Base-by-base conservation (phyloP, 768 basidiomycete genomes). In the Mycena leptocephala region DNA sequence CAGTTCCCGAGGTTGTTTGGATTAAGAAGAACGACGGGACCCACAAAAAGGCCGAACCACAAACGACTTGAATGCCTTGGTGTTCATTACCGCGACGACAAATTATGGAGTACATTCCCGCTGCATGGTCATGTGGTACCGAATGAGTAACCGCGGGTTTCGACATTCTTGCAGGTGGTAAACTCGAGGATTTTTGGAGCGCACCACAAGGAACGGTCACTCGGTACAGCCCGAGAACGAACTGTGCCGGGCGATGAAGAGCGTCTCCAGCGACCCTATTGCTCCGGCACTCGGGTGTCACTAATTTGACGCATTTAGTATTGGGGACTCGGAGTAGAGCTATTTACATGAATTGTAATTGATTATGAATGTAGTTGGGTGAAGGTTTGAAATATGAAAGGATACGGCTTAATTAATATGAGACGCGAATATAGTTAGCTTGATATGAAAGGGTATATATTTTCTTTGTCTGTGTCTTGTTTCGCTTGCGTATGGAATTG, bases 61-160 rank as follows among this genome's bases (percentile, higher is more conserved):
- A 5, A 28, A 71, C 26, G 70, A 71, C 13, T 46, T 70, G 37
- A 70, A 70, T 33, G n/a, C n/a, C 22, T 30, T 70, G 8, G 70
- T 30, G n/a, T 26, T 35, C 70, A 70, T 24, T 70, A 48, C 55
- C 59, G 70, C 1, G 20, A 73, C 18, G 37, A 63, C 18, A 53
- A 46, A 51, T 76, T 39, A 56, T 76, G 28, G 24, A 55, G 58
- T 70, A 51, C 24, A 35, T 55, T 32, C 26, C 63, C 18, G 63
- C 18, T 43, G 63, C 43, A 65, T 30, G 26, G 41, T 1, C 63
- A 65, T 65, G 63, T 65, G 28, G 63, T 65, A 1, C 41, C 63
- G 1, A 65, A 65, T 32, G 64, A 66, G 37, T 66, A 32, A 33
- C 2, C 48, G 30, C 64, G 3, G 46, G 64, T 13, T 51, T 48